Percentiles rank a stretch among this genome's conserved stretches.
phyloP scores from a whole-genome alignment of 208 protist genomes.

The Leishmania guyanensis region DNA sequence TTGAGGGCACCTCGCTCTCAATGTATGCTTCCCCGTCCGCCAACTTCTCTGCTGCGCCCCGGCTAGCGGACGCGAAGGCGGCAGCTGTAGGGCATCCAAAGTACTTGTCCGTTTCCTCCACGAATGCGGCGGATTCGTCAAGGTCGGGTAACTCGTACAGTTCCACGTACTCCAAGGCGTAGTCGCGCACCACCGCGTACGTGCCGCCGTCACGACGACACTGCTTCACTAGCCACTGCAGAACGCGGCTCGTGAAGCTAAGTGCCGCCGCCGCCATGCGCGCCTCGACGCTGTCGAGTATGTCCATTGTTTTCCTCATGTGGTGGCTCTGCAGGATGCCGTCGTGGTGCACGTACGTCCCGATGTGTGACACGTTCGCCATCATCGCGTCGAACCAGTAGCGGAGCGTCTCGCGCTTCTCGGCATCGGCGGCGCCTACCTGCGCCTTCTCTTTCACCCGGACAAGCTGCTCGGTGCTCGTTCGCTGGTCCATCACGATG shows the following conservation, averaged over 20 bases:
- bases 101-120: slow-evolving; percentile 25
- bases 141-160: slow-evolving; percentile 66
- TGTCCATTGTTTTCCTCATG: slow-evolving; percentile 69
- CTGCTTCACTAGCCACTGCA: slow-evolving; percentile 75
- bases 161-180: slow-evolving; percentile 55
- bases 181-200: slow-evolving; percentile 67
- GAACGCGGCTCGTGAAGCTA: slow-evolving; percentile 75
- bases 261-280: slow-evolving; percentile 78
- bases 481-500: slow-evolving; percentile 62
- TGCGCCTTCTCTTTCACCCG: slow-evolving; percentile 43
- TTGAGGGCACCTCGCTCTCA: neutral
- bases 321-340: slow-evolving; percentile 79
- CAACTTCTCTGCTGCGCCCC: neutral
- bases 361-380: slow-evolving; percentile 79
- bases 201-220: slow-evolving; percentile 65
- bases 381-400: slow-evolving; percentile 88
- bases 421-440: slow-evolving; percentile 16
- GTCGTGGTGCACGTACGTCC: slow-evolving; percentile 77
- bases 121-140: slow-evolving; percentile 28
- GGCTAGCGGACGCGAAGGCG: neutral
- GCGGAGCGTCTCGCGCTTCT: slow-evolving; percentile 62
- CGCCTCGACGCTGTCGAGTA: slow-evolving; percentile 64
- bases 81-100: slow-evolving; percentile 7
- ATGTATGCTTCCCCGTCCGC: neutral
- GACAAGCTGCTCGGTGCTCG: slow-evolving; percentile 71